Base-by-base conservation (phyloP, 352 stramenopile genomes). In the Phytopythium delawarense region DNA sequence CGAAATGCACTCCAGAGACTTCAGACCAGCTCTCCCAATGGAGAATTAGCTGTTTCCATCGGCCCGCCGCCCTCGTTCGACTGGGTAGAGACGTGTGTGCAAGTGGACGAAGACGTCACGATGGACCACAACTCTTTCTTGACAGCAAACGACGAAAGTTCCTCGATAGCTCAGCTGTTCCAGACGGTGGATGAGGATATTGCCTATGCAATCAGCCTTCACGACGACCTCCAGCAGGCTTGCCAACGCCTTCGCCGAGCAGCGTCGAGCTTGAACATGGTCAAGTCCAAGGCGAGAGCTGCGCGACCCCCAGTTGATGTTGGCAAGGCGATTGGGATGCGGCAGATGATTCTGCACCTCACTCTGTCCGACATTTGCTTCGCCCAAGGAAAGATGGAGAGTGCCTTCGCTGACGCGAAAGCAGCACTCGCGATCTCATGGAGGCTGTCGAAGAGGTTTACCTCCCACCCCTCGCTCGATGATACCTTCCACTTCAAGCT, bases 401-500 rank as follows among this genome's bases (percentile, higher is more conserved):
- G 59, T 23, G 77, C 83, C n/a, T 78, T 92, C 37, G 52, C 52
- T 16, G 75, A 89, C 61, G 74, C 75, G 16, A 92, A 89, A 62
- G 61, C 67, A 28, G 82, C 80, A 20, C 63, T 92, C 4, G 80
- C 72, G 9, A 75, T 92, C 57, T 92, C 80, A 55, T 90, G 78
- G 77, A 89, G 83, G 68, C 51, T 92, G 21, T 70, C 71, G 8
- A 84, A 72, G 59, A 84, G 67, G 50, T 90, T 72, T 57, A 63
- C 62, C 7, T 65, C 60, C 7, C 35, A 61, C 6, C 55, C 59
- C 8, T 62, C 57, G 2, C 37, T 53, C 20, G 46, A 48, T 52
- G 61, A 72, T 39, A 34, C 21, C 40, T 49, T 49, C 8, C 66
- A 63, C 12, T 87, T 83, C 56, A 62, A 74, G 23, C 61, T 92